A percentile compares a stretch with the other conserved stretches of the same genome.
Evolutionary conservation across 106 monocot genomes (phyloP).

Genomic region (Dactylorhiza incarnata): DNA sequence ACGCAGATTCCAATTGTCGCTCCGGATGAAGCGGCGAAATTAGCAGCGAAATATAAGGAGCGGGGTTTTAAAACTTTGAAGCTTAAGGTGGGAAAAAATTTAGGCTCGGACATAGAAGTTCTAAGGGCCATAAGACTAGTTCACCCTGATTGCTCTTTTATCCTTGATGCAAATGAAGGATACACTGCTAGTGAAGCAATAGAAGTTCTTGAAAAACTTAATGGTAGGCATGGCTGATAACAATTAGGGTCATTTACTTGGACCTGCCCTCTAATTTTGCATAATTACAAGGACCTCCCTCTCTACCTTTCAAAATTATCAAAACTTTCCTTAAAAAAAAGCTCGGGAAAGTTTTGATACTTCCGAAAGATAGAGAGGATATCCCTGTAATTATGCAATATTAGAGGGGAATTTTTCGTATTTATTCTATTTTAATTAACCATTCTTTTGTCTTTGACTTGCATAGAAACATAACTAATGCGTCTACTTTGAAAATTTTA

Average conservation of each 20-base stretch:
- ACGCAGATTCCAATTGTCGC: constrained; percentile 91
- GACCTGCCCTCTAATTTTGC: not conserved
- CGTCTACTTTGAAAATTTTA: not conserved
- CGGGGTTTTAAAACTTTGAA: constrained; percentile 72
- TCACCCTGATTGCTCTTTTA: constrained; percentile 79
- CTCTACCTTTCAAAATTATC: too few species aligned
- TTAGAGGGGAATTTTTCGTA: too few species aligned
- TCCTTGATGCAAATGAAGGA: constrained; percentile 94
- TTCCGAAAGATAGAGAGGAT: too few species aligned
- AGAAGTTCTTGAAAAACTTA: constrained; percentile 75
- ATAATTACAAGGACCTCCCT: too few species aligned
- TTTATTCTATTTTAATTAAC: not conserved
- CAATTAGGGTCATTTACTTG: not conserved
- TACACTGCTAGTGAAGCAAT: constrained; percentile 70
- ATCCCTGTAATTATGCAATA: too few species aligned
- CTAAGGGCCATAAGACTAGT: constrained; percentile 56
- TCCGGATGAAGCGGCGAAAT: constrained; percentile 68
- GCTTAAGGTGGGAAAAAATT: constrained; percentile 80
- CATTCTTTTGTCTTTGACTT: not conserved
- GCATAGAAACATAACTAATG: not conserved
- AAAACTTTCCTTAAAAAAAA: too few species aligned
- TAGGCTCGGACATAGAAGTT: constrained; percentile 74
- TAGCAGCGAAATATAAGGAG: constrained; percentile 65
- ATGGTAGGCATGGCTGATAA: constrained; percentile 35
- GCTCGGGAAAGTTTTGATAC: too few species aligned